Conservation (phyloP, 2,329 filamentous ascomycete genomes). For the Zalaria sp. region DNA sequence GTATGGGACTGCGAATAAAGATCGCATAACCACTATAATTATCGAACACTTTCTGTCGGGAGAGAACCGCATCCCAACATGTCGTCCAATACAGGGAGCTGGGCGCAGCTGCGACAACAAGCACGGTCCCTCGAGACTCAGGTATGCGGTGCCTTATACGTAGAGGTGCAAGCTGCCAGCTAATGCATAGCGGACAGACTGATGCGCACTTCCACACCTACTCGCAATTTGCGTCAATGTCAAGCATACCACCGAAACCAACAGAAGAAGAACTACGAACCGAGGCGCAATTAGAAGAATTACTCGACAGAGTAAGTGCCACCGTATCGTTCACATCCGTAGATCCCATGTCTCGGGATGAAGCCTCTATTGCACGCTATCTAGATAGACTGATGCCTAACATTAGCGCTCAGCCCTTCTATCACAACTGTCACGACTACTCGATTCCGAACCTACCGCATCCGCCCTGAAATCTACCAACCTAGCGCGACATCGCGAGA, state of each 20-base stretch:
- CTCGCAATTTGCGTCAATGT: constrained; percentile 73
- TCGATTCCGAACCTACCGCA: constrained; percentile 84
- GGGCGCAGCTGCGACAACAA: constrained; percentile 90
- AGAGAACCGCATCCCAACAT: not conserved
- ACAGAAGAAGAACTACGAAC: constrained; percentile 71
- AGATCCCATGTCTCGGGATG: not conserved
- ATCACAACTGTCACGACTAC: constrained; percentile 68
- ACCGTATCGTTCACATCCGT: constrained; percentile 6
- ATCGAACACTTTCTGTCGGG: too few relatives aligned
- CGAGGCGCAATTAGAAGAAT: constrained; percentile 68
- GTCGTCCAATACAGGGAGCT: constrained; percentile 32
- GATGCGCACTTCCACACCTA: constrained; percentile 73
- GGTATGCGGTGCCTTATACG: constrained; percentile 33
- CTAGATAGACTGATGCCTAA: constrained; percentile 9
- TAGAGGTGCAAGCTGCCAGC: too few relatives aligned
- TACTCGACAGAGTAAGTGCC: constrained; percentile 59
- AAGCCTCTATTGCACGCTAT: not conserved
- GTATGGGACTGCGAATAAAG: too few relatives aligned
- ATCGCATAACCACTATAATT: too few relatives aligned
- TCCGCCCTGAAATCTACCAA: constrained; percentile 98
- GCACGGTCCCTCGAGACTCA: constrained; percentile 79
- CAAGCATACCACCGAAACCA: constrained; percentile 68
- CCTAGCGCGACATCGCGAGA: constrained; percentile 77
- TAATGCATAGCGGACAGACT: constrained; percentile 41
- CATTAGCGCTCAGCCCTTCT: constrained; percentile 67